These are phyloP conservation scores for Nephelium lappaceum DNA, from an alignment of 345 rosid genomes.

Conservation along the genomic window DNA sequence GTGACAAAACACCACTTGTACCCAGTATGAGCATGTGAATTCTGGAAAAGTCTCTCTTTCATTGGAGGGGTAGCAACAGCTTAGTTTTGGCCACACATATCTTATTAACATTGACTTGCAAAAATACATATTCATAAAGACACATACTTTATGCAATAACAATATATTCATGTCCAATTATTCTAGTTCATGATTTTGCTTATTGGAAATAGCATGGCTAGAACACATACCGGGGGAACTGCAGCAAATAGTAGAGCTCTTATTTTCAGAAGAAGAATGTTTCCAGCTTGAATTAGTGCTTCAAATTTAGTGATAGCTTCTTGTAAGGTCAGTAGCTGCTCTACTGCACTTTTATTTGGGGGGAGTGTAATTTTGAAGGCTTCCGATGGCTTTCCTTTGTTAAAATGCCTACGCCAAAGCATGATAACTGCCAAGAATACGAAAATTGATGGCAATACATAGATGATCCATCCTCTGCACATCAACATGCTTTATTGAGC, in stretches of 20 bases:
- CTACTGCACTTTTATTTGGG: constrained; percentile 81
- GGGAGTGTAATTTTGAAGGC: constrained; percentile 68
- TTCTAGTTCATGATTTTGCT: neutral
- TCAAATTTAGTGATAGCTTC: constrained; percentile 72
- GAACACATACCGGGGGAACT: constrained; percentile 68
- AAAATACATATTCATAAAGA: neutral
- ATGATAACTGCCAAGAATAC: constrained; percentile 54
- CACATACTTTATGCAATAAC: neutral
- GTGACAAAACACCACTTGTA: neutral
- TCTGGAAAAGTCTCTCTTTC: neutral
- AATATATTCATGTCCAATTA: neutral
- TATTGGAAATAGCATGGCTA: neutral
- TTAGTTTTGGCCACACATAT: too few species aligned
- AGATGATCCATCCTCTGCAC: constrained; percentile 75
- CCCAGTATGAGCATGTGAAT: neutral
- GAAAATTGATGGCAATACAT: constrained; percentile 56
- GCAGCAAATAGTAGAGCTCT: constrained; percentile 84
- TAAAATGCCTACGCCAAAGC: constrained; percentile 63
- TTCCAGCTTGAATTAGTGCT: constrained; percentile 73
- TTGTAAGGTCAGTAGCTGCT: constrained; percentile 81
- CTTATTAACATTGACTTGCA: too few species aligned
- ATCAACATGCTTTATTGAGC: constrained; percentile 22
- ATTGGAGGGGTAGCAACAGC: too few species aligned
- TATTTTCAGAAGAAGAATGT: constrained; percentile 79
- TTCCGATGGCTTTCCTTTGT: constrained; percentile 55